Base-by-base conservation (phyloP, 192 early-diverging fungal genomes). In the Dimargaris cristalligena region DNA sequence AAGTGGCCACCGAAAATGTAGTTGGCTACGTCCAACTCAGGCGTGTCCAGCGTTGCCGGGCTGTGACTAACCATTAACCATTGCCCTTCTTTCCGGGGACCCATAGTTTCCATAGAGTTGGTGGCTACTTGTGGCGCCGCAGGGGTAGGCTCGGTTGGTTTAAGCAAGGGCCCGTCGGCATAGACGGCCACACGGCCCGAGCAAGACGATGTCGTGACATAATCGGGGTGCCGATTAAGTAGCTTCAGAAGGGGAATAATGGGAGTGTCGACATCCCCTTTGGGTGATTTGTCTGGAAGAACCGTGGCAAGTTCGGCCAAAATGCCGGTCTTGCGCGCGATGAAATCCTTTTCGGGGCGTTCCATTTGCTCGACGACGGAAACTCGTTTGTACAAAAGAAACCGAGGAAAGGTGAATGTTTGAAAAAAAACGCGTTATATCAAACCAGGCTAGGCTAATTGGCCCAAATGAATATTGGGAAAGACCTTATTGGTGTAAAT, bases 1-100 rank as follows among this genome's bases (percentile, higher is more conserved):
- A n/a, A n/a, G n/a, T n/a, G n/a, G n/a, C n/a, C n/a, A n/a, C n/a
- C n/a, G n/a, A n/a, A n/a, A n/a, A n/a, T n/a, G n/a, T n/a, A n/a
- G n/a, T n/a, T n/a, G n/a, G n/a, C n/a, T n/a, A n/a, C n/a, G n/a
- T n/a, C n/a, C n/a, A n/a, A n/a, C n/a, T n/a, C n/a, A n/a, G n/a
- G n/a, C n/a, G n/a, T n/a, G n/a, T 68, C 67, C 20, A 71, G 41
- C 11, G 35, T 60, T 20, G 76, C 54, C 14, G 72, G 67, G 22
- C 72, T 70, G 61, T 78, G 77, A 18, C 67, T 69, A 16, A 78
- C 70, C 57, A 69, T 74, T 4, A 76, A 45, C 74, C 75, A 78
- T 38, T 66, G 67, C 4, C 77, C 77, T 4, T 68, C 71, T 38
- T 67, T 75, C 22, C 23, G 47, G 66, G 63, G 4, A 64, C 35